These are phyloP conservation scores for Hanseniaspora sp. DNA, from an alignment of 1,139 yeast genomes.

Conservation along the genomic window DNA sequence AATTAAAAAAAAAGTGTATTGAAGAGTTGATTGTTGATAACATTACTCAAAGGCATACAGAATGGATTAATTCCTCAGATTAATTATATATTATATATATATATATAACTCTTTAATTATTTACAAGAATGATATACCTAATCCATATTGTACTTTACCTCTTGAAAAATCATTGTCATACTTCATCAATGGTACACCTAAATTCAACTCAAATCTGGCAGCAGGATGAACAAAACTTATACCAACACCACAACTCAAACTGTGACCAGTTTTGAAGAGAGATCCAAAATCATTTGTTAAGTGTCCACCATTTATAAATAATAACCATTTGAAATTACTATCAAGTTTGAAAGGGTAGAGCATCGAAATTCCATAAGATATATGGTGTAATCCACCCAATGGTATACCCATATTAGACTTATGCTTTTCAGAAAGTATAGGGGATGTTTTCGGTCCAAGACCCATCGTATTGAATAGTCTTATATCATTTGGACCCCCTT, in stretches of 20 bases:
- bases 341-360: constrained; percentile 53
- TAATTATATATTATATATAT: not conserved
- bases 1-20: constrained; percentile 38
- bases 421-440: not conserved
- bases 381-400: constrained; percentile 71
- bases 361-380: constrained; percentile 60
- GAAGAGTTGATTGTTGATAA: constrained; percentile 70
- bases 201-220: constrained; percentile 84
- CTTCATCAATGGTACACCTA: constrained; percentile 63
- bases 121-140: constrained; percentile 73
- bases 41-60: constrained; percentile 50
- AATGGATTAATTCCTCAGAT: constrained; percentile 40
- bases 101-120: not conserved
- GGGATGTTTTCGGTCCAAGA: constrained; percentile 56
- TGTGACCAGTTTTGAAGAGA: constrained; percentile 30
- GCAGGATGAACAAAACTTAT: constrained; percentile 71
- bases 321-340: constrained; percentile 58
- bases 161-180: constrained; percentile 57
- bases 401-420: constrained; percentile 33
- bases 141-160: constrained; percentile 88
- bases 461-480: constrained; percentile 43
- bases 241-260: constrained; percentile 64
- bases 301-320: constrained; percentile 65
- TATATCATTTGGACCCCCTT: constrained; percentile 39
- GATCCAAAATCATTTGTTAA: constrained; percentile 36